Evolutionary conservation across 1,139 yeast species (phyloP).

Genomic region (Saccharomyces hybrid): DNA sequence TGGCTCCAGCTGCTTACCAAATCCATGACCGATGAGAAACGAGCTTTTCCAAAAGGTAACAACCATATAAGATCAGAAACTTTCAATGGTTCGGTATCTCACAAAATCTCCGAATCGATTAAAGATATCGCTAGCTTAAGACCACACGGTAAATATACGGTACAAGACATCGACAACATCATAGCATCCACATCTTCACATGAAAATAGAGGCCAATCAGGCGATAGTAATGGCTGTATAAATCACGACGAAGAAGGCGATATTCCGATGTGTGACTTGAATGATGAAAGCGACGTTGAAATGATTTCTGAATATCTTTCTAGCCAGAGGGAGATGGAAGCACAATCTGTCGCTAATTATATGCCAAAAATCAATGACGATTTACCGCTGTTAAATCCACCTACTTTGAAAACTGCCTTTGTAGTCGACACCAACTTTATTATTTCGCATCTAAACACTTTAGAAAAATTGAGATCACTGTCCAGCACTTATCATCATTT

Average conservation of each 20-base stretch:
- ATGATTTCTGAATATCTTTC: slow-evolving; percentile 39
- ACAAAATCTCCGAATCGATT: neutral
- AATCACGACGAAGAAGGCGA: slow-evolving; percentile 33
- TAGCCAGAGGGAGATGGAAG: slow-evolving; percentile 17
- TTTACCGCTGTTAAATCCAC: slow-evolving; percentile 4
- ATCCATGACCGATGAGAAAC: neutral
- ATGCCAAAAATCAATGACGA: slow-evolving; percentile 8
- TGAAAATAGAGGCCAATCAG: neutral
- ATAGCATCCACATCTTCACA: neutral
- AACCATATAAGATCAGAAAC: neutral
- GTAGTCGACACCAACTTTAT: slow-evolving; percentile 76
- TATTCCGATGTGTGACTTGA: slow-evolving; percentile 46
- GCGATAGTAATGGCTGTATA: neutral
- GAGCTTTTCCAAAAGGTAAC: neutral
- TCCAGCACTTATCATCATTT: slow-evolving; percentile 39
- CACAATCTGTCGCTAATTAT: neutral
- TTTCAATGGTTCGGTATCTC: neutral
- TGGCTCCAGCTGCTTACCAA: neutral
- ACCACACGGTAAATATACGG: neutral
- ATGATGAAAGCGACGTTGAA: slow-evolving; percentile 40
- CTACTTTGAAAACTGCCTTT: slow-evolving; percentile 31
- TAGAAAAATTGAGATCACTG: slow-evolving; percentile 42
- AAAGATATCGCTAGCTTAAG: neutral
- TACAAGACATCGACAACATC: neutral
- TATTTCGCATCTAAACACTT: slow-evolving; percentile 51